Conservation (phyloP, 2,329 filamentous ascomycete species). For the Ophiocordyceps sinensis region DNA sequence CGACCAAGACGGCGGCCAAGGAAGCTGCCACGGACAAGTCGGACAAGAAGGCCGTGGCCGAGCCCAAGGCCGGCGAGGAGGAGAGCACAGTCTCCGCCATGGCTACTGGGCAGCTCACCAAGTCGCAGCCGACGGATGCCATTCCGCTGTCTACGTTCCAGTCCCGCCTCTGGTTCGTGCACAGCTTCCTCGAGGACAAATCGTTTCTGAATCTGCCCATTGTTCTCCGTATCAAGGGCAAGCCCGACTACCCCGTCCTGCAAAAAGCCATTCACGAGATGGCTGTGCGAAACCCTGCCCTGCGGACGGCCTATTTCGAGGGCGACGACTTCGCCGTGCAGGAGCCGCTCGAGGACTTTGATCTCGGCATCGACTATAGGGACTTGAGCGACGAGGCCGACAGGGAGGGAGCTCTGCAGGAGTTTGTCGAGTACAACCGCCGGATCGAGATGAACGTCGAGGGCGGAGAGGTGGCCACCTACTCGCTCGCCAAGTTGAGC, state of each 20-base stretch:
- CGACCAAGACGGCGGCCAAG: conserved; percentile 4
- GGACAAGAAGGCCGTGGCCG: conserved; percentile 4
- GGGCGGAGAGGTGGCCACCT: conserved; percentile 8
- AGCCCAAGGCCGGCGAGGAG: conserved; percentile 3
- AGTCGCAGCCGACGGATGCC: conserved; percentile 2
- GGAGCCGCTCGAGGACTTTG: conserved; percentile 8
- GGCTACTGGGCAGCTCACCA: conserved; percentile 9
- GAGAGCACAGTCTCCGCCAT: conserved; percentile 6
- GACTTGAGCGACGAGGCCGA: conserved; percentile 6
- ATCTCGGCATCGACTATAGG: conserved; percentile 7
- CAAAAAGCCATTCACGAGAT: conserved; percentile 8
- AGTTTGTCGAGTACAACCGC: conserved; percentile 8
- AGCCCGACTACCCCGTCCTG: conserved; percentile 6
- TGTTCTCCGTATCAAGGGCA: conserved; percentile 10
- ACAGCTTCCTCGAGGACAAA: conserved; percentile 11
- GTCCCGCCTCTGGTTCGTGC: conserved; percentile 11
- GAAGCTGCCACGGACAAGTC: conserved; percentile 5
- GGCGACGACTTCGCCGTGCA: conserved; percentile 10
- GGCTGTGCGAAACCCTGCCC: conserved; percentile 8
- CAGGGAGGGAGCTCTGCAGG: conserved; percentile 4
- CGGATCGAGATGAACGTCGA: conserved; percentile 11
- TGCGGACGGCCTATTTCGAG: conserved; percentile 10
- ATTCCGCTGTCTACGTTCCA: conserved; percentile 12
- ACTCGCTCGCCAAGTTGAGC: conserved; percentile 8
- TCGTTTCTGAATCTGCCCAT: conserved; percentile 11